Percentiles rank a stretch among this genome's conserved stretches.
Conservation (phyloP, 805 yeast genomes). For the Monosporozyma solicola region DNA sequence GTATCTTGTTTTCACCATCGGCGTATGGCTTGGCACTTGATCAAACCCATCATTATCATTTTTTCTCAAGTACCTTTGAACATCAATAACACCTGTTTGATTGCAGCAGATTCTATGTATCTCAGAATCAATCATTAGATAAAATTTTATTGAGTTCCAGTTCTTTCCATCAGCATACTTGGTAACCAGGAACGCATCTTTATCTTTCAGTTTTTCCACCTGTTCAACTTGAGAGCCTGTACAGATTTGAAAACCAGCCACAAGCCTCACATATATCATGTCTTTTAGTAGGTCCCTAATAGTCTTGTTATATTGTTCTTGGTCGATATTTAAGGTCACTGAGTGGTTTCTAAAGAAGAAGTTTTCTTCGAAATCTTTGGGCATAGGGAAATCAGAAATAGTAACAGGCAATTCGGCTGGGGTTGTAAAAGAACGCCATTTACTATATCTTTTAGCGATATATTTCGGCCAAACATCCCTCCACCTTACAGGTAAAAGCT, state of each 20-base stretch:
- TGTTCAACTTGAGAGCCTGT: conserved; percentile 57
- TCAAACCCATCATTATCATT: conserved; percentile 27
- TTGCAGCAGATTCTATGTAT: conserved; percentile 78
- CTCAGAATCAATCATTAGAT: conserved; percentile 70
- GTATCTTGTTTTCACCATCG: conserved; percentile 68
- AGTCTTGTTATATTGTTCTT: conserved; percentile 39
- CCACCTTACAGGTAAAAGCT: conserved; percentile 78
- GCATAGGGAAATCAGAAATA: conserved; percentile 67
- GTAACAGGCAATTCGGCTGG: conserved; percentile 90
- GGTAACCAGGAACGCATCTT: conserved; percentile 42
- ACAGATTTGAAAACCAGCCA: conserved; percentile 87
- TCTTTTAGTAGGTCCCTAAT: conserved; percentile 65
- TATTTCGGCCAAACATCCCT: conserved; percentile 76
- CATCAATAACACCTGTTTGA: conserved; percentile 61
- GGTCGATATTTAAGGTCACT: conserved; percentile 53
- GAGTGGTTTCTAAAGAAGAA: conserved; percentile 81
- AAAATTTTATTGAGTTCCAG: conserved; percentile 54
- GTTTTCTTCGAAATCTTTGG: conserved; percentile 56
- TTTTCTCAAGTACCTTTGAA: conserved; percentile 56
- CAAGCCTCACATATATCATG: conserved; percentile 74
- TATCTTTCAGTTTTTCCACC: conserved; percentile 39
- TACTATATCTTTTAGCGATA: conserved; percentile 57
- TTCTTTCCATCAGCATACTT: conserved; percentile 42
- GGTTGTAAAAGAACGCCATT: conserved; percentile 88
- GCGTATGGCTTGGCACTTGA: conserved; percentile 35